phyloP scores from a whole-genome alignment of 1,284 basidiomycete species.

The Amylostereum chailletii region DNA sequence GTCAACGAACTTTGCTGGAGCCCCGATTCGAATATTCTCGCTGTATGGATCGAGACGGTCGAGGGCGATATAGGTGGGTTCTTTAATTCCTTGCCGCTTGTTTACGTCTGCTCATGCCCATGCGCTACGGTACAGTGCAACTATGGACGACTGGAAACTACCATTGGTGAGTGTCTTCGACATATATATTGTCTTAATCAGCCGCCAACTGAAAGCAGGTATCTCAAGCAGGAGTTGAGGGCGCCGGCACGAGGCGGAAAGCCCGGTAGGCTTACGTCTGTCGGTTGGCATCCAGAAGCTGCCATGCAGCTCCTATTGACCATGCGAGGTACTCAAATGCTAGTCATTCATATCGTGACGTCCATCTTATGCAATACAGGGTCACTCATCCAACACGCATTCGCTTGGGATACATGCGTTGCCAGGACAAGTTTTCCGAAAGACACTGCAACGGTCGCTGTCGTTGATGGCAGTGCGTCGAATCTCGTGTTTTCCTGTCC shows the following conservation, averaged over 20 bases:
- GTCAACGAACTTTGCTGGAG: constrained; percentile 84
- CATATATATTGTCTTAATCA: constrained; percentile 2
- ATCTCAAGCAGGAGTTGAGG: constrained; percentile 82
- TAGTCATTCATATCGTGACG: background rate
- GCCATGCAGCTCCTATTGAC: constrained; percentile 64
- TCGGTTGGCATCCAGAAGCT: constrained; percentile 86
- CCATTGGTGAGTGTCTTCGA: constrained; percentile 59
- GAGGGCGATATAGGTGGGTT: constrained; percentile 60
- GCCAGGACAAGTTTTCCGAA: constrained; percentile 57
- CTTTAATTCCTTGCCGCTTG: background rate
- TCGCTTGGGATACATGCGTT: constrained; percentile 71
- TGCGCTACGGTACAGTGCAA: constrained; percentile 48
- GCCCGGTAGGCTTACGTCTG: constrained; percentile 50
- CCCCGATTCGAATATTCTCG: constrained; percentile 79
- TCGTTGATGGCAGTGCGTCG: constrained; percentile 81
- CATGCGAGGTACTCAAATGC: constrained; percentile 45
- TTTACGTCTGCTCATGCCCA: background rate
- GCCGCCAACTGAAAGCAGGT: constrained; percentile 36
- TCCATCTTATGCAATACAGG: constrained; percentile 22
- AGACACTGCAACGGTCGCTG: constrained; percentile 82
- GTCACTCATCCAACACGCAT: constrained; percentile 53
- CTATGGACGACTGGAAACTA: constrained; percentile 95
- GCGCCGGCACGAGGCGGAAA: constrained; percentile 26
- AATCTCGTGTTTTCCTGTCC: constrained; percentile 1
- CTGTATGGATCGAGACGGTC: constrained; percentile 75